phyloP scores from a whole-genome alignment of 768 basidiomycete species.

The Lentinula sp. region DNA sequence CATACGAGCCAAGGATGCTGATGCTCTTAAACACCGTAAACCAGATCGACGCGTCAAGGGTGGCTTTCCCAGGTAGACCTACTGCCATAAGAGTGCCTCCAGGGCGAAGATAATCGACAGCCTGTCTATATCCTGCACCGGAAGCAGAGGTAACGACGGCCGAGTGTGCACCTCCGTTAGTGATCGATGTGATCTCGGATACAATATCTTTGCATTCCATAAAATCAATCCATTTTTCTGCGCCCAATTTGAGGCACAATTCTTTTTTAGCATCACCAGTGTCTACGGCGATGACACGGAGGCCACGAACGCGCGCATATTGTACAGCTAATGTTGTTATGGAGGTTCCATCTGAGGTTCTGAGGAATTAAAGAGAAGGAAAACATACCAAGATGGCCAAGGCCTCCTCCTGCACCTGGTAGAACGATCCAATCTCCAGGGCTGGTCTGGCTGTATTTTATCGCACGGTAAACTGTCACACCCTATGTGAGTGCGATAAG shows the following conservation, averaged over 20 bases:
- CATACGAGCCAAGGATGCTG: slow-evolving; percentile 37
- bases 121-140: slow-evolving; percentile 44
- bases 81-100: slow-evolving; percentile 76
- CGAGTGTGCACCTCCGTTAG: slow-evolving; percentile 73
- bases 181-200: slow-evolving; percentile 50
- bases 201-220: slow-evolving; percentile 53
- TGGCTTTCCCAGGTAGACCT: slow-evolving; percentile 64
- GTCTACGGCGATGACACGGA: slow-evolving; percentile 69
- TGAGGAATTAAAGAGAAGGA: background rate
- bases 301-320: slow-evolving; percentile 74
- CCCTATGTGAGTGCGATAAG: slow-evolving; percentile 23
- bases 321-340: slow-evolving; percentile 47
- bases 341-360: no score
- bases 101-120: slow-evolving; percentile 68
- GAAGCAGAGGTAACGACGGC: slow-evolving; percentile 57
- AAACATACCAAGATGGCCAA: slow-evolving; percentile 67
- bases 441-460: slow-evolving; percentile 63
- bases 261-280: slow-evolving; percentile 69
- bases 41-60: slow-evolving; percentile 59
- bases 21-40: slow-evolving; percentile 64
- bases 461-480: slow-evolving; percentile 83
- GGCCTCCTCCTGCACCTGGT: slow-evolving; percentile 76
- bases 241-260: slow-evolving; percentile 44
- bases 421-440: slow-evolving; percentile 75
- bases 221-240: slow-evolving; percentile 80